A percentile compares a stretch with the other conserved stretches of the same genome.
phyloP scores from a whole-genome alignment of 345 rosid species.

The Punica granatum region DNA sequence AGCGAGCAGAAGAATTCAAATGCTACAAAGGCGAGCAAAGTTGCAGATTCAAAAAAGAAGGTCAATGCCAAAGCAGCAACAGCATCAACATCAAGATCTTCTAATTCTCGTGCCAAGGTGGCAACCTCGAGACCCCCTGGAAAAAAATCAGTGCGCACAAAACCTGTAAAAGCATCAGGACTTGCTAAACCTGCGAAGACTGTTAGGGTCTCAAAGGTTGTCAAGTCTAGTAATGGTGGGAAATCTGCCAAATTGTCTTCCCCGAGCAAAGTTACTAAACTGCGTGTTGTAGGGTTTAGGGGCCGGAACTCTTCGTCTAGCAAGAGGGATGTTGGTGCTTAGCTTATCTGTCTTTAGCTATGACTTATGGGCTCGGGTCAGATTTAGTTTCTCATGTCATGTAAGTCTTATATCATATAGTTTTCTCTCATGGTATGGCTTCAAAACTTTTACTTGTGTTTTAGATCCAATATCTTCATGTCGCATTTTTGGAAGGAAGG shows the following conservation, averaged over 20 bases:
- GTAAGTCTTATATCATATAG: neutral
- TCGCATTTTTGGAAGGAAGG: neutral
- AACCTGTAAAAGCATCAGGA: constrained; percentile 17
- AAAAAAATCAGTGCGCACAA: constrained; percentile 28
- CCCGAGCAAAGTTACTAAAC: constrained; percentile 35
- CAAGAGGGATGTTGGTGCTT: constrained; percentile 32
- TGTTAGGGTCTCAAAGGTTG: constrained; percentile 14
- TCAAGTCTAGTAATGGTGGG: constrained; percentile 14
- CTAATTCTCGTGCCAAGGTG: constrained; percentile 16
- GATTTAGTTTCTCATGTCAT: neutral
- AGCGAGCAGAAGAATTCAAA: constrained; percentile 52
- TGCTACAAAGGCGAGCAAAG: constrained; percentile 20
- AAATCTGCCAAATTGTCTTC: constrained; percentile 14
- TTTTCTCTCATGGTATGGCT: neutral
- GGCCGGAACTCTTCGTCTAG: constrained; percentile 45
- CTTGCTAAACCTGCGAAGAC: constrained; percentile 33
- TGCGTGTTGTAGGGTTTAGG: constrained; percentile 68
- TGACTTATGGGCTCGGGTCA: neutral
- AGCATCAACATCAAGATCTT: constrained; percentile 14
- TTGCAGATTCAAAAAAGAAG: constrained; percentile 29
- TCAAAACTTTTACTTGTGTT: neutral
- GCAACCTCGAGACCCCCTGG: constrained; percentile 15
- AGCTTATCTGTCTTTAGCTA: constrained; percentile 4
- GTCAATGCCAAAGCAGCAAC: constrained; percentile 24
- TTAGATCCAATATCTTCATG: neutral